These are phyloP conservation scores for Cyberlindnera subsufficiens DNA, from an alignment of 805 yeast species.

Conservation along the genomic window DNA sequence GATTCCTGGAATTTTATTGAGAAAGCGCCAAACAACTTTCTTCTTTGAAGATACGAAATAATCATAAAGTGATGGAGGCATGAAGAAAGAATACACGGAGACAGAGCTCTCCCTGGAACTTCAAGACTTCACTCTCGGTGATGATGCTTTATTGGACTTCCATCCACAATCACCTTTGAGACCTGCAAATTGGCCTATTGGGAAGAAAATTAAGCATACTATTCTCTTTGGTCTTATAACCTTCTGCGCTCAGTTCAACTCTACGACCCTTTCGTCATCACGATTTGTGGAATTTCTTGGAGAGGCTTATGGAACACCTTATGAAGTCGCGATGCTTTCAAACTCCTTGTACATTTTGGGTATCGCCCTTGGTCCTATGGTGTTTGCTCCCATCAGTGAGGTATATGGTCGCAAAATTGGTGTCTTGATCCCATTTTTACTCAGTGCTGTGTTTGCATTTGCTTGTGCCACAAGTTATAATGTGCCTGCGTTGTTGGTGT, in stretches of 20 bases:
- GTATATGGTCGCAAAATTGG: constrained; percentile 37
- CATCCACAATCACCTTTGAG: neutral
- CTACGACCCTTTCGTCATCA: constrained; percentile 42
- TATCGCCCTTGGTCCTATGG: constrained; percentile 51
- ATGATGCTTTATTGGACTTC: neutral
- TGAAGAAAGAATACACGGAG: too few relatives aligned
- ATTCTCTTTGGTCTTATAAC: constrained; percentile 33
- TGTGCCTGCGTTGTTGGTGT: constrained; percentile 42
- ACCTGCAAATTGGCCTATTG: constrained; percentile 29
- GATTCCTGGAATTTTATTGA: too few relatives aligned
- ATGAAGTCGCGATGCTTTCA: constrained; percentile 43
- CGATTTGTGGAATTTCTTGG: constrained; percentile 27
- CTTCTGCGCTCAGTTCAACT: constrained; percentile 42
- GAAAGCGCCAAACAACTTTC: too few relatives aligned
- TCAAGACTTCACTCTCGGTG: neutral
- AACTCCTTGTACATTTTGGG: constrained; percentile 62
- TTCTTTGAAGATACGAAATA: too few relatives aligned
- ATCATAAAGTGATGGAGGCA: too few relatives aligned
- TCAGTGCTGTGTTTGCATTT: constrained; percentile 37
- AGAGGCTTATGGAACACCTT: constrained; percentile 35
- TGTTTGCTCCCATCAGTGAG: constrained; percentile 55
- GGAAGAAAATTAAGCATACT: constrained; percentile 33
- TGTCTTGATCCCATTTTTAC: constrained; percentile 35
- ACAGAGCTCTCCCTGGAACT: neutral
- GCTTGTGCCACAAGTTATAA: constrained; percentile 47